A percentile compares a stretch with the other conserved stretches of the same genome.
Evolutionary conservation across 2,329 filamentous ascomycete genomes (phyloP).

Genomic region (Aspergillus neoniger): DNA sequence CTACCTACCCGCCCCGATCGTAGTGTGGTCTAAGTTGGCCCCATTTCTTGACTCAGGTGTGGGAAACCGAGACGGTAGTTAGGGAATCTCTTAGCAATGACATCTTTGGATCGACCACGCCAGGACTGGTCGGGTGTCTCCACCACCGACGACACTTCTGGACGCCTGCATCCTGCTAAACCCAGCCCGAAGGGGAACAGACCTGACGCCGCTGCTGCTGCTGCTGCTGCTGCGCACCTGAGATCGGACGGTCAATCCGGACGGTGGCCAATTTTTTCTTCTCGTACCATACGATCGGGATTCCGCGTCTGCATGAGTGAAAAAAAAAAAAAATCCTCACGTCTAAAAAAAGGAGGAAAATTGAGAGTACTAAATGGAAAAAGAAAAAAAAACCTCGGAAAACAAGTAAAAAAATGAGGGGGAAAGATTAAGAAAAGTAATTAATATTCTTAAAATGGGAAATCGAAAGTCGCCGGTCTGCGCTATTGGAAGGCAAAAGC

Average conservation of each 20-base stretch:
- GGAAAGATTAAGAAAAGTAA: neutral
- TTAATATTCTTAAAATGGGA: neutral
- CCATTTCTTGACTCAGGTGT: conserved; percentile 1
- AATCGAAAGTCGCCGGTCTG: conserved; percentile 7
- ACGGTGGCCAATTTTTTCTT: conserved; percentile 17
- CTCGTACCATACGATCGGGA: conserved; percentile 30
- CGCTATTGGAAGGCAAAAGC: conserved; percentile 1
- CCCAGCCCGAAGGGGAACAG: conserved; percentile 1
- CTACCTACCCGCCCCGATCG: neutral
- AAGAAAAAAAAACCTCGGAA: neutral
- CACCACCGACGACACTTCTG: conserved; percentile 24
- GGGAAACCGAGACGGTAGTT: neutral
- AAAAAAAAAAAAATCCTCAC: neutral
- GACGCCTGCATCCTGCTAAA: conserved; percentile 27
- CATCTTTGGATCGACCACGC: conserved; percentile 1
- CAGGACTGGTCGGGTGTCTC: conserved; percentile 12
- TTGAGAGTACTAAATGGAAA: neutral
- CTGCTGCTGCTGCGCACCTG: conserved; percentile 15
- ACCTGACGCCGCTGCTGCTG: no score
- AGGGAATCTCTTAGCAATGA: neutral
- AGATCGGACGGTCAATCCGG: conserved; percentile 28
- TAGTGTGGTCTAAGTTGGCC: conserved; percentile 7
- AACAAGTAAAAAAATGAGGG: neutral
- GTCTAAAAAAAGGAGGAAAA: neutral
- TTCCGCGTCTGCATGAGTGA: conserved; percentile 19